These are phyloP conservation scores for Mortierella hygrophila DNA, from an alignment of 192 early-diverging fungal genomes.

Conservation along the genomic window DNA sequence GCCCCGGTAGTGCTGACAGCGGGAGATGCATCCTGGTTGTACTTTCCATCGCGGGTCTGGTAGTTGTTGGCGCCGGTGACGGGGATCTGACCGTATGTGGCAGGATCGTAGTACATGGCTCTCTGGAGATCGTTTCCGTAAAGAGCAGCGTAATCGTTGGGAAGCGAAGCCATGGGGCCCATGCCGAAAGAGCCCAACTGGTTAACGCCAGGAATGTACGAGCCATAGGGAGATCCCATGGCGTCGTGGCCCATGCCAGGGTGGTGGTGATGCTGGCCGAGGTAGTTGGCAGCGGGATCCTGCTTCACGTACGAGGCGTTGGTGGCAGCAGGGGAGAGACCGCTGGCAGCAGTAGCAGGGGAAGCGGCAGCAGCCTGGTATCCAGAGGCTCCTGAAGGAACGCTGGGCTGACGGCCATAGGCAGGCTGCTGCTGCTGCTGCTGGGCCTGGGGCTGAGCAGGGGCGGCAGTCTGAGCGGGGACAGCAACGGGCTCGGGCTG, in stretches of 20 bases:
- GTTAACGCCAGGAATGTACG: slow-evolving; percentile 62
- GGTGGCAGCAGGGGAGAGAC: slow-evolving; percentile 47
- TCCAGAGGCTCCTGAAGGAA: slow-evolving; percentile 32
- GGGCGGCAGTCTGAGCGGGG: slow-evolving; percentile 7
- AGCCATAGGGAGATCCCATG: slow-evolving; percentile 63
- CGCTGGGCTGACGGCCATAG: slow-evolving; percentile 33
- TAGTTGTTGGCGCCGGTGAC: slow-evolving; percentile 68
- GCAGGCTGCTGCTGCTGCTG: slow-evolving; percentile 33
- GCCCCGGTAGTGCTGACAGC: slow-evolving; percentile 39
- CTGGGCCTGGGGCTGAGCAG: slow-evolving; percentile 12
- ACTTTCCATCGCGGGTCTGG: slow-evolving; percentile 66
- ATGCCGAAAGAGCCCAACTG: slow-evolving; percentile 69
- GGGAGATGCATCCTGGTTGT: slow-evolving; percentile 57
- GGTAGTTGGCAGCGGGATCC: slow-evolving; percentile 60
- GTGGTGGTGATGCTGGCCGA: slow-evolving; percentile 65
- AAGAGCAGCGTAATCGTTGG: slow-evolving; percentile 69
- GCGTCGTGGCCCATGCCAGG: slow-evolving; percentile 61
- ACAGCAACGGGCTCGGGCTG: slow-evolving; percentile 19
- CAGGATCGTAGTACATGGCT: slow-evolving; percentile 70
- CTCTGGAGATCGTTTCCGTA: slow-evolving; percentile 79
- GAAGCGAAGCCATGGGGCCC: slow-evolving; percentile 65
- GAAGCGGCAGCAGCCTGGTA: slow-evolving; percentile 33
- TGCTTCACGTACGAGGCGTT: slow-evolving; percentile 52
- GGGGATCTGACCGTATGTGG: slow-evolving; percentile 73
- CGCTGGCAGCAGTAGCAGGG: slow-evolving; percentile 27